Conservation (phyloP, 371 early-diverging fungal species). For the Mortierella polycephala region DNA sequence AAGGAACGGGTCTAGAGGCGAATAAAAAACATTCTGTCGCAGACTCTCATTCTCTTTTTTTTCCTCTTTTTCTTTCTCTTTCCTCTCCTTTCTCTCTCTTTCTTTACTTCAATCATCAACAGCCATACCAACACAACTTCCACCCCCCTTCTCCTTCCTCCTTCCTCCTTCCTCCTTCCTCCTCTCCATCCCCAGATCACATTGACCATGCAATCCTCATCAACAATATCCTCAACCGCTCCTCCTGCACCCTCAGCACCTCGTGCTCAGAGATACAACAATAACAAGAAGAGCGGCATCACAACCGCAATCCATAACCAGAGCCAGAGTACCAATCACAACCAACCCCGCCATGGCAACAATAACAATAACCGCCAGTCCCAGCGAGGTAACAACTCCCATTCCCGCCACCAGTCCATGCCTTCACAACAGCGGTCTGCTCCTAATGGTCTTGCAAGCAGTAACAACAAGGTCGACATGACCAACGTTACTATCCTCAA, state of each 20-base stretch:
- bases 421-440: constrained; percentile 28
- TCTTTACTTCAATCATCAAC: not conserved
- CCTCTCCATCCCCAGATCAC: not conserved
- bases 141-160: not conserved
- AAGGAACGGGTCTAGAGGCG: no score
- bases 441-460: not conserved
- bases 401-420: constrained; percentile 41
- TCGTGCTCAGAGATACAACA: constrained; percentile 13
- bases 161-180: constrained; percentile 1
- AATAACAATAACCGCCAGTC: constrained; percentile 13
- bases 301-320: constrained; percentile 21
- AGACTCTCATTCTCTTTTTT: not conserved
- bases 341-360: constrained; percentile 4
- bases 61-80: not conserved
- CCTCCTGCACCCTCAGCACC: constrained; percentile 20
- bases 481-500: constrained; percentile 28
- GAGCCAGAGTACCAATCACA: constrained; percentile 5
- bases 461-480: constrained; percentile 9
- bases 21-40: not conserved
- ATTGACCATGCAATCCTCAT: constrained; percentile 22
- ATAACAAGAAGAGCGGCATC: constrained; percentile 38
- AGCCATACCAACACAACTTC: not conserved
- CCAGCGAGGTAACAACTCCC: constrained; percentile 12
- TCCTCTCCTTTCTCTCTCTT: not conserved
- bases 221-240: constrained; percentile 24